Conservation (phyloP, 2,329 filamentous ascomycete genomes). For the Calonectria multiphialidica region DNA sequence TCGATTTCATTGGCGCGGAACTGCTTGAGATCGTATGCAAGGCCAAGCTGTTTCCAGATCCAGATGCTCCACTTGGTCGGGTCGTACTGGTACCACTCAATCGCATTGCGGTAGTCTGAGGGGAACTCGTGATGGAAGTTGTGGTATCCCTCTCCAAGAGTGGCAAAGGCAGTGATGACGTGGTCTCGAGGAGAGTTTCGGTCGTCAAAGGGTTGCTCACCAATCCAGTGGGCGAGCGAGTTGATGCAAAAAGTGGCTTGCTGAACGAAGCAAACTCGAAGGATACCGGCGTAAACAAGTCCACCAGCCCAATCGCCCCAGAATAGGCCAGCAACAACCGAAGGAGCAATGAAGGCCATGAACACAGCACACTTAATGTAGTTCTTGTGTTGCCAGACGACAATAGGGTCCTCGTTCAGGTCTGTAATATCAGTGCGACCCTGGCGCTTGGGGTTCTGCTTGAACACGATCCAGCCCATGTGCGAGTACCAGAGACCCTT, state of each 20-base stretch:
- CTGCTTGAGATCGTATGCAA: slow-evolving; percentile 89
- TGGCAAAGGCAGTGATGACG: slow-evolving; percentile 86
- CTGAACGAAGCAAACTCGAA: slow-evolving; percentile 90
- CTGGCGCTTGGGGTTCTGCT: slow-evolving; percentile 91
- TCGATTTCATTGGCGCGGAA: slow-evolving; percentile 94
- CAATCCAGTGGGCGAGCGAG: slow-evolving; percentile 90
- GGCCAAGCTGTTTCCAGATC: slow-evolving; percentile 84
- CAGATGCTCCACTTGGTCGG: slow-evolving; percentile 93
- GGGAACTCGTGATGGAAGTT: slow-evolving; percentile 98
- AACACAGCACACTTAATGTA: slow-evolving; percentile 83
- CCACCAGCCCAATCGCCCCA: slow-evolving; percentile 87
- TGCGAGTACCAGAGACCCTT: slow-evolving; percentile 85
- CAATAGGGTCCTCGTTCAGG: slow-evolving; percentile 86
- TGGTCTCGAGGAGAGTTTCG: slow-evolving; percentile 92
- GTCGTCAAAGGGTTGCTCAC: slow-evolving; percentile 92
- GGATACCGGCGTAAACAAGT: slow-evolving; percentile 86
- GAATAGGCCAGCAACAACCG: slow-evolving; percentile 78
- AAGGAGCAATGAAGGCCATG: slow-evolving; percentile 83
- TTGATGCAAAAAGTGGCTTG: slow-evolving; percentile 95
- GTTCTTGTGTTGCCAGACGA: slow-evolving; percentile 89
- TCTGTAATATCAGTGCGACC: slow-evolving; percentile 91
- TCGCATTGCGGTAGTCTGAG: slow-evolving; percentile 92
- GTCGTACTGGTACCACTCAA: slow-evolving; percentile 91
- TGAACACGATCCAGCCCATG: slow-evolving; percentile 92
- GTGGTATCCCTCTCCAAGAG: slow-evolving; percentile 90